phyloP scores from a whole-genome alignment of 352 stramenopile genomes.

The Phytopythium delawarense region DNA sequence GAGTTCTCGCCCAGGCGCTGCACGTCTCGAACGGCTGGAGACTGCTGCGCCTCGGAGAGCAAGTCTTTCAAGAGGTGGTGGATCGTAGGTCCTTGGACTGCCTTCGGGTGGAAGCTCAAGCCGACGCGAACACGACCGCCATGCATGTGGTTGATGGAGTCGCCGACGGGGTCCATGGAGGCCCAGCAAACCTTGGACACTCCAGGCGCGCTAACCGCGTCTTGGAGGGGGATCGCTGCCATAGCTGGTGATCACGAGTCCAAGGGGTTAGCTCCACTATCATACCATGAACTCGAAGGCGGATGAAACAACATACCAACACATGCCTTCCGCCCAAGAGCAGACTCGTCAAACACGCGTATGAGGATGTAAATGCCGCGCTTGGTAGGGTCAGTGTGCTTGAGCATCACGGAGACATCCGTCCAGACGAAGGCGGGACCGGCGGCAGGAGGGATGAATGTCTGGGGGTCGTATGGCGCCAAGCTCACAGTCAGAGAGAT shows the following conservation, averaged over 20 bases:
- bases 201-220: not conserved
- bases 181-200: not conserved
- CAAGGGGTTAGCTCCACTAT: not conserved
- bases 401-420: not conserved
- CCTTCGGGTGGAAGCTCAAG: slow-evolving; percentile 14
- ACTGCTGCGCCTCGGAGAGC: not conserved
- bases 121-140: not conserved
- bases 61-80: slow-evolving; percentile 7
- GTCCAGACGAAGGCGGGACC: not conserved
- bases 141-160: not conserved
- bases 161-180: not conserved
- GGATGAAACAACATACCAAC: not conserved
- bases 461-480: not conserved
- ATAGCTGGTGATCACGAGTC: not conserved
- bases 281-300: not conserved
- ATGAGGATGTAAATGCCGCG: not conserved
- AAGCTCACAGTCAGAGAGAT: not conserved
- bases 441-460: not conserved
- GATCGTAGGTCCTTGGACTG: slow-evolving; percentile 11
- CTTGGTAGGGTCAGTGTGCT: not conserved
- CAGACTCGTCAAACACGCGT: not conserved
- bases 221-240: not conserved
- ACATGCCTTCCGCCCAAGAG: not conserved
- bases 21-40: not conserved
- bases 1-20: not conserved